Percentiles rank a stretch among this genome's conserved stretches.
Evolutionary conservation across 805 yeast species (phyloP).

Genomic region (Wickerhamia fluorescens): DNA sequence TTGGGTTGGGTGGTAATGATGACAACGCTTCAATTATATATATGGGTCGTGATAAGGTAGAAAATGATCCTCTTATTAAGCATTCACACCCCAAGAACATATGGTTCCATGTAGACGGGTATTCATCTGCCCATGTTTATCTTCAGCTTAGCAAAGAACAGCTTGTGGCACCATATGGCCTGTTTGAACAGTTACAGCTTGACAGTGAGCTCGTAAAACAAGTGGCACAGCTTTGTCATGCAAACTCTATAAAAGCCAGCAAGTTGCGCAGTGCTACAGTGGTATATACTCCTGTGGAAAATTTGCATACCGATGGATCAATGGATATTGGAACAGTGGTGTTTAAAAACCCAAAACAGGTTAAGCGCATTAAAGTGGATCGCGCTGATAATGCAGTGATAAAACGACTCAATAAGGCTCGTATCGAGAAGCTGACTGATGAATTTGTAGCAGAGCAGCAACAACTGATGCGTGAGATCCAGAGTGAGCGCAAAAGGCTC

Average conservation of each 20-base stretch:
- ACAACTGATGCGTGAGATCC: slow-evolving; percentile 22
- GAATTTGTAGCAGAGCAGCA: slow-evolving; percentile 29
- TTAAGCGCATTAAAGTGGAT: slow-evolving; percentile 46
- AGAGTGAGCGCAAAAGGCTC: slow-evolving; percentile 33
- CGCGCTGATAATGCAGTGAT: slow-evolving; percentile 52
- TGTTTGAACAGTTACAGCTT: slow-evolving; percentile 33
- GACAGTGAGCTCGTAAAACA: slow-evolving; percentile 43
- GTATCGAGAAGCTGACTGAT: slow-evolving; percentile 47
- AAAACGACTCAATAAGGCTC: slow-evolving; percentile 59
- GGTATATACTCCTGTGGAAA: slow-evolving; percentile 68
- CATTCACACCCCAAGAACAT: slow-evolving; percentile 59
- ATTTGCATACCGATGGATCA: slow-evolving; percentile 55
- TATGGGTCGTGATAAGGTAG: slow-evolving; percentile 71
- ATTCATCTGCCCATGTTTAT: slow-evolving; percentile 74
- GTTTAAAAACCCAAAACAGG: slow-evolving; percentile 51
- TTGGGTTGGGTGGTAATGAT: slow-evolving; percentile 15
- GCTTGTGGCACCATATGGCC: slow-evolving; percentile 25
- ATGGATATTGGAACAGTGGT: slow-evolving; percentile 80
- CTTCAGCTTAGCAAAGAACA: slow-evolving; percentile 46
- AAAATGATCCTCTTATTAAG: slow-evolving; percentile 48
- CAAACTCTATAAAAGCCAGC: slow-evolving; percentile 71
- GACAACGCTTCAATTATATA: slow-evolving; percentile 35
- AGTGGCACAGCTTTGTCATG: slow-evolving; percentile 64
- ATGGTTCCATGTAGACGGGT: slow-evolving; percentile 79
- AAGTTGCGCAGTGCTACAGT: slow-evolving; percentile 60